phyloP scores from a whole-genome alignment of 176 grass and related monocot species.

The Oryza meyeriana region DNA sequence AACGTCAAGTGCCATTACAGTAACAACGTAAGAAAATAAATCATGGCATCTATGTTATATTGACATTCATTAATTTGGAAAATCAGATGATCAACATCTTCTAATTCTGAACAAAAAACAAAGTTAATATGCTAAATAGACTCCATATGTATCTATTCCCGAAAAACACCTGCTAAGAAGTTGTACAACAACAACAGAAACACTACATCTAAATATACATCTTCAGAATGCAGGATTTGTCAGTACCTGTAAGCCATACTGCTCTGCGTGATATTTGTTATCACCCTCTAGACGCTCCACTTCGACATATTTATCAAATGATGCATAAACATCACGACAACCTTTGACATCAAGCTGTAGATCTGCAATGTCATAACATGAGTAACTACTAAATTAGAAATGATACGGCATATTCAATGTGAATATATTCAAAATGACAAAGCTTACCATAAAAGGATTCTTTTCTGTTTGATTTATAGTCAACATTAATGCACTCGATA shows the following conservation, averaged over 20 bases:
- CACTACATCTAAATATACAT: not conserved
- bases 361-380: conserved; percentile 56
- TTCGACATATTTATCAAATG: conserved; percentile 98
- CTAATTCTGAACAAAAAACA: not conserved
- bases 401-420: conserved; percentile 24
- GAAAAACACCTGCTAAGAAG: not conserved
- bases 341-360: conserved; percentile 98
- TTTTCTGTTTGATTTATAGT: conserved; percentile 96
- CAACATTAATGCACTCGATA: conserved; percentile 95
- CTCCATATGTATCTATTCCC: not conserved
- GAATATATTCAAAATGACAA: not conserved
- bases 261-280: conserved; percentile 97
- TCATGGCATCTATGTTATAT: not conserved
- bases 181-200: not conserved
- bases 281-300: conserved; percentile 95
- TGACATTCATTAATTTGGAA: conserved; percentile 2
- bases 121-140: not conserved
- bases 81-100: not conserved
- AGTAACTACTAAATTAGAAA: conserved; percentile 14
- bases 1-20: conserved; percentile 19
- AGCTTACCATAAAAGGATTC: conserved; percentile 88
- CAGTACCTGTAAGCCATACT: conserved; percentile 79
- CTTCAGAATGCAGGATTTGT: conserved; percentile 20
- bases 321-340: conserved; percentile 96
- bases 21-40: conserved; percentile 14